These are phyloP conservation scores for Vaccinium myrtillus DNA, from an alignment of 148 eudicot genomes.

Conservation along the genomic window DNA sequence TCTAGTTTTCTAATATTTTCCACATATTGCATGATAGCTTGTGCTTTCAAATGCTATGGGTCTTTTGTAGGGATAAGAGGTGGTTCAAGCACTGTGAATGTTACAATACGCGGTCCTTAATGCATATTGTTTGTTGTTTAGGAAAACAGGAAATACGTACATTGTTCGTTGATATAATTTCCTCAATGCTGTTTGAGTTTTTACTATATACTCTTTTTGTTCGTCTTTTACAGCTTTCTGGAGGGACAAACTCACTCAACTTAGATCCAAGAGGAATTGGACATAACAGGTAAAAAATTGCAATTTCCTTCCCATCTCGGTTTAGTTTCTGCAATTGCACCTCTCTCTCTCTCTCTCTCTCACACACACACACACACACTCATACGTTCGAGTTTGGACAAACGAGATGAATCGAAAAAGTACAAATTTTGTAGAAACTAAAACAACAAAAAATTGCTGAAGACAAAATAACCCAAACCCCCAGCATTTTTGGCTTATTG, in stretches of 20 bases:
- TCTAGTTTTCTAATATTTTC: not conserved
- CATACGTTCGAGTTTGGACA: too few species aligned
- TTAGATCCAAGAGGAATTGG: constrained; percentile 86
- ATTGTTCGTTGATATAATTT: not conserved
- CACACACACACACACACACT: too few species aligned
- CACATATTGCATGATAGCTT: not conserved
- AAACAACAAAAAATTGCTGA: not conserved
- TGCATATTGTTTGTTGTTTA: not conserved
- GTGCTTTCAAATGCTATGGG: not conserved
- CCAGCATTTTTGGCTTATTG: not conserved
- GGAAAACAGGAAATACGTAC: not conserved
- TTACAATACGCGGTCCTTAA: not conserved
- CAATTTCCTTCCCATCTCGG: not conserved
- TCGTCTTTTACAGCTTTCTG: constrained; percentile 56
- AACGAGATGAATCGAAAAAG: not conserved
- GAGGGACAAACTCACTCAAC: constrained; percentile 88
- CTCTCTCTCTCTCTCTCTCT: not conserved
- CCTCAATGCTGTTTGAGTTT: not conserved
- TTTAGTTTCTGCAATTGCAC: not conserved
- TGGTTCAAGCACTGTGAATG: not conserved
- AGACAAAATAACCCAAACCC: not conserved
- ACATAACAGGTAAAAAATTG: constrained; percentile 45
- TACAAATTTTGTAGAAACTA: not conserved
- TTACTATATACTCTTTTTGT: not conserved
- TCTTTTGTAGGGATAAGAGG: not conserved